Evolutionary conservation across 495 filamentous ascomycete genomes (phyloP).

Genomic region (Aspergillus avenaceus): DNA sequence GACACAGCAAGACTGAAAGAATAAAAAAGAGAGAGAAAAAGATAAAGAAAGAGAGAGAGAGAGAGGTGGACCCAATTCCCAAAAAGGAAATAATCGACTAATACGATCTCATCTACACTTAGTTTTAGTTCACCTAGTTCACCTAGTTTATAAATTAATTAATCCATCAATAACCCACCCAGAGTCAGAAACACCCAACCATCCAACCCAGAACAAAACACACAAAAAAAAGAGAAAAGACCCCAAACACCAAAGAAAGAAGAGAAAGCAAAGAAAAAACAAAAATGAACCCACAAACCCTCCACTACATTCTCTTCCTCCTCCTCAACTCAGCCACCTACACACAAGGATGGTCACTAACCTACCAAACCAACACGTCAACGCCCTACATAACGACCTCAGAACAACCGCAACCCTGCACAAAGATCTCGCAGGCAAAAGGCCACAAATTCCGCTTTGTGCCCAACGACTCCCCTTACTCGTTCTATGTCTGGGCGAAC

Average conservation of each 20-base stretch:
- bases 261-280: background rate
- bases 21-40: no score
- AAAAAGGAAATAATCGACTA: no score
- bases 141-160: background rate
- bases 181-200: no score
- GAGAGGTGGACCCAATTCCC: no score
- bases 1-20: no score
- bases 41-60: no score
- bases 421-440: background rate
- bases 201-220: background rate
- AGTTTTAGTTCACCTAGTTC: background rate
- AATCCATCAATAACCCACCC: background rate
- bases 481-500: slow-evolving; percentile 4
- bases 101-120: no score
- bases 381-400: background rate
- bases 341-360: slow-evolving; percentile 3
- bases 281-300: background rate
- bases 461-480: background rate
- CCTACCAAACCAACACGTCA: background rate
- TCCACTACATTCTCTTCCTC: background rate
- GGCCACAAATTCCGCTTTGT: slow-evolving; percentile 2
- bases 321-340: background rate
- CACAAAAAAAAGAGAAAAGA: background rate
- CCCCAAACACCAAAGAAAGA: background rate
- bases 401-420: background rate